Percentiles rank a stretch among this genome's conserved stretches.
These are phyloP conservation scores for Mercurialis annua DNA, from an alignment of 345 rosid species.

Conservation along the genomic window DNA sequence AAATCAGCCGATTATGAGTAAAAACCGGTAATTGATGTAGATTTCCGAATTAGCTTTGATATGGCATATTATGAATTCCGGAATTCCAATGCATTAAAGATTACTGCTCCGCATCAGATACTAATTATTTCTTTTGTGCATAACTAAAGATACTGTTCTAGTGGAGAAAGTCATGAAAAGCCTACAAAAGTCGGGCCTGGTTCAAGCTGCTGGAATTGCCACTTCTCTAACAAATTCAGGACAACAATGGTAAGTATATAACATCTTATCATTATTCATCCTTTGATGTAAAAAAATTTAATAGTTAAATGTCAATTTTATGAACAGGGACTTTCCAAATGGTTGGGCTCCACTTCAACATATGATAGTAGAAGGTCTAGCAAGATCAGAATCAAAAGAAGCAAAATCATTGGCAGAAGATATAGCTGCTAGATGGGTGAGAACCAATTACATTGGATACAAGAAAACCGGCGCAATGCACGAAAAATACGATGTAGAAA, in stretches of 20 bases:
- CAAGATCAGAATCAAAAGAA: slow-evolving; percentile 44
- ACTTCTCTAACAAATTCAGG: slow-evolving; percentile 65
- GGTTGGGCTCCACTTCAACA: slow-evolving; percentile 96
- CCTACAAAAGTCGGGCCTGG: slow-evolving; percentile 63
- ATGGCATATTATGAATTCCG: too few relatives aligned
- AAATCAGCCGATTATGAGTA: background rate
- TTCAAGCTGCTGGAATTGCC: slow-evolving; percentile 62
- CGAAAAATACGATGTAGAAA: slow-evolving; percentile 44
- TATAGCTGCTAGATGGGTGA: slow-evolving; percentile 72
- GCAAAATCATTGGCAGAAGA: slow-evolving; percentile 69
- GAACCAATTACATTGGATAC: slow-evolving; percentile 52
- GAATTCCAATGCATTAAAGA: too few relatives aligned
- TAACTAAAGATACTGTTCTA: slow-evolving; percentile 45
- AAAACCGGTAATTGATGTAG: background rate
- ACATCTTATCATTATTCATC: background rate
- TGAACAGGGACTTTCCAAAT: slow-evolving; percentile 80
- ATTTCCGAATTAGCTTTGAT: too few relatives aligned
- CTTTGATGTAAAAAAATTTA: background rate
- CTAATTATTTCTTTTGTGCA: slow-evolving; percentile 5
- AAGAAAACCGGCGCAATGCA: slow-evolving; percentile 56
- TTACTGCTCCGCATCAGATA: too few relatives aligned
- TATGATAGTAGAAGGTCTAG: slow-evolving; percentile 70
- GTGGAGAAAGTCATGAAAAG: slow-evolving; percentile 54
- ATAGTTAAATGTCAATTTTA: background rate
- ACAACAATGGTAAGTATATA: slow-evolving; percentile 63